Evolutionary conservation across 2,329 filamentous ascomycete genomes (phyloP), one percentile per base, ranked within the genome.

Genomic region (Colletotrichum euphorbiae): DNA sequence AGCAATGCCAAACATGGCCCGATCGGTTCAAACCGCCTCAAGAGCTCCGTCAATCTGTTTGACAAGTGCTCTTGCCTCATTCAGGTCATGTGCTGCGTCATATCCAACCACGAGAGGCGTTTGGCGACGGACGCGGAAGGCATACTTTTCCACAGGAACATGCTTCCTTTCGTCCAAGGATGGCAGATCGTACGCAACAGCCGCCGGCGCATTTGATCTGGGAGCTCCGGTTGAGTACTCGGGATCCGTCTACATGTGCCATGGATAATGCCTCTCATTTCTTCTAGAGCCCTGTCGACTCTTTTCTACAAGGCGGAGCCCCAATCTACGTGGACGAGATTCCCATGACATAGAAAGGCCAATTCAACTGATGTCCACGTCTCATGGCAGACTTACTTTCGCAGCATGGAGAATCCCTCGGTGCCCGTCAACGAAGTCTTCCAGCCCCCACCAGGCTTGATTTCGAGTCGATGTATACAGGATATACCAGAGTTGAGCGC

Each of bases 261-360:
- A 4, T 48, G 11, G 5, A 13, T 6, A 51, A 15, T 0, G 0
- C 12, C 17, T 1, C 0, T 19, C 4, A 13, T 38, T 0, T 38
- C 6, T 6, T 1, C 0, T 13, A 64, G 54, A 59, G 24, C 7
- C 43, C 62, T 0, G 42, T 59, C n/a, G 96, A 99, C 82, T 97
- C 90, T 82, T 99, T 98, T 86, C 88, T 99, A 67, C 93, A 94
- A 71, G 96, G 96, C 73, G 98, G 93, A 84, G 95, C 95, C 68
- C 96, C 96, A 81, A 97, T 97, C 84, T 99, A 99, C 83, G 93
- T 98, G 79, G 96, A 99, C 81, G 96, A 98, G 85, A 98, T 99
- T 96, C 98, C 98, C 82, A 85, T 97, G 84, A 90, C 94, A 78
- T 99, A 96, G 96, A 97, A 97, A 94, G 82, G 86, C 92, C 71